These are phyloP conservation scores for Brassica juncea DNA, from an alignment of 345 rosid genomes.

Conservation along the genomic window DNA sequence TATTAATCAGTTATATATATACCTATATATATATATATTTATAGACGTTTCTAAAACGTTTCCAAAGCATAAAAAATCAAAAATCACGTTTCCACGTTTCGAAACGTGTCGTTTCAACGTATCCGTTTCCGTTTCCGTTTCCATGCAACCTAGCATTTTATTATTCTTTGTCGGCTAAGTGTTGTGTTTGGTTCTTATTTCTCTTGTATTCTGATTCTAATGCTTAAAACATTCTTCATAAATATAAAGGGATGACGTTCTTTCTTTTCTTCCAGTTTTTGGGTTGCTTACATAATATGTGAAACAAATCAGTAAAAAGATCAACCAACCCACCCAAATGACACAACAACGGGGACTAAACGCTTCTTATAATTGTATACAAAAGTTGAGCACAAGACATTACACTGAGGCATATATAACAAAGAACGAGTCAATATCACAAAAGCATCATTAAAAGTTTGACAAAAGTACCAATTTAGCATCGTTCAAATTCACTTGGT, in stretches of 20 bases:
- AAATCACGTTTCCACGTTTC: too few species aligned
- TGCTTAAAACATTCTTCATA: background rate
- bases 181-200: background rate
- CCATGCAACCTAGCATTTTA: background rate
- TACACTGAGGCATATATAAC: background rate
- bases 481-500: constrained; percentile 8
- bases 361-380: background rate
- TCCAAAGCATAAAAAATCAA: too few species aligned
- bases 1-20: too few species aligned
- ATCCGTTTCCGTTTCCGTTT: too few species aligned
- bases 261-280: background rate
- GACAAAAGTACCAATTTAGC: constrained; percentile 7
- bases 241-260: background rate
- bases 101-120: too few species aligned
- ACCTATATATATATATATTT: too few species aligned
- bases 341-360: background rate
- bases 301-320: background rate
- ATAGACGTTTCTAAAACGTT: too few species aligned
- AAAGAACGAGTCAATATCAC: constrained; percentile 26
- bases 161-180: background rate
- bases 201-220: background rate
- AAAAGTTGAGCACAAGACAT: constrained; percentile 13
- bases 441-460: constrained; percentile 19
- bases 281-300: constrained; percentile 3
- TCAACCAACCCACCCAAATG: background rate